phyloP scores from a whole-genome alignment of 2,329 filamentous ascomycete species.

The Xylogone sp. region DNA sequence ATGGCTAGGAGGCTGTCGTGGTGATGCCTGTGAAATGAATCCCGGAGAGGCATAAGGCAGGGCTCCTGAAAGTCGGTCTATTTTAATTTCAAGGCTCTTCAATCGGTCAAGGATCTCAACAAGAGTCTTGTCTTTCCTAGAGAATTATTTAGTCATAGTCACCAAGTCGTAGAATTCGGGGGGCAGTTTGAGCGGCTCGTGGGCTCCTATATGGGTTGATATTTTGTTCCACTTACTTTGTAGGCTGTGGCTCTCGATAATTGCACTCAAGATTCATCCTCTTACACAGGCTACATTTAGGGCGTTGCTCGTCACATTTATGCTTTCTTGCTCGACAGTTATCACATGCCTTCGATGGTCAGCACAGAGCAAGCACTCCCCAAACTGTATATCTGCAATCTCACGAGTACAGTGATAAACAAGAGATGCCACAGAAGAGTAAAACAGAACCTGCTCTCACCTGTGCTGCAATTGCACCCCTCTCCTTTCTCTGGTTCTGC shows the following conservation, averaged over 20 bases:
- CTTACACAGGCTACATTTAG: slow-evolving; percentile 57
- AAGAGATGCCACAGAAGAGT: neutral
- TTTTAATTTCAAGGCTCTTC: slow-evolving; percentile 50
- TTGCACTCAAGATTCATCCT: slow-evolving; percentile 54
- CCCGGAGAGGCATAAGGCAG: slow-evolving; percentile 6
- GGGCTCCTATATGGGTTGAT: neutral
- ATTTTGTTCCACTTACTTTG: slow-evolving; percentile 47
- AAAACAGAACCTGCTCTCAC: slow-evolving; percentile 19
- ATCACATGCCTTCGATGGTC: slow-evolving; percentile 46
- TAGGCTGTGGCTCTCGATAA: slow-evolving; percentile 58
- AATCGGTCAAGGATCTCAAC: slow-evolving; percentile 56
- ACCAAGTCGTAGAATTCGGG: neutral
- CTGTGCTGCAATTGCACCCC: slow-evolving; percentile 47
- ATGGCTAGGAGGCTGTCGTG: slow-evolving; percentile 21
- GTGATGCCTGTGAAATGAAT: slow-evolving; percentile 9
- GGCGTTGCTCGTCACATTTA: slow-evolving; percentile 59
- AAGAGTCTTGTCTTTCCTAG: slow-evolving; percentile 59
- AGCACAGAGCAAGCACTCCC: neutral
- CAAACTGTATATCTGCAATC: slow-evolving; percentile 5
- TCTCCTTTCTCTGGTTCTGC: slow-evolving; percentile 33
- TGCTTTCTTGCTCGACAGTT: slow-evolving; percentile 58
- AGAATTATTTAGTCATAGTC: slow-evolving; percentile 12
- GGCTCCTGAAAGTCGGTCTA: slow-evolving; percentile 37
- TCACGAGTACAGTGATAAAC: neutral
- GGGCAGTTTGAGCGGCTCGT: too few species aligned